Percentiles rank a stretch among this genome's conserved stretches.
These are phyloP conservation scores for Umbelopsis sp. DNA, from an alignment of 192 early-diverging fungal genomes.

Conservation along the genomic window DNA sequence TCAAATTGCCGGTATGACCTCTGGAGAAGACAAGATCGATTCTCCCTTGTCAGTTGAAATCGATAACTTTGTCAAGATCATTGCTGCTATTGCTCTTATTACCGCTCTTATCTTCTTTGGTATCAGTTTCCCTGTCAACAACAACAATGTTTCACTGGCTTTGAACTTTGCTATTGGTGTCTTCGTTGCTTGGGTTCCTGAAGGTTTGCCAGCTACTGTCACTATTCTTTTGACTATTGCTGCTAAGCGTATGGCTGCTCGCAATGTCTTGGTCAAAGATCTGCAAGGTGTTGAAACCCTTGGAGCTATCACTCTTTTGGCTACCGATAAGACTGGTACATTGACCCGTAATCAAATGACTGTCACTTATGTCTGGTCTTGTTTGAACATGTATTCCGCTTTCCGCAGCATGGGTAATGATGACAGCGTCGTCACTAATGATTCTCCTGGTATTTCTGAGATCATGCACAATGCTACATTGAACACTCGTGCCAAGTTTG, in stretches of 20 bases:
- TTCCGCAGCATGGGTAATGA: slow-evolving; percentile 48
- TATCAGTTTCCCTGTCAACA: slow-evolving; percentile 61
- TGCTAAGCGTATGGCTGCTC: slow-evolving; percentile 89
- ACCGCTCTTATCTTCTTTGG: slow-evolving; percentile 87
- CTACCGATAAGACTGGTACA: slow-evolving; percentile 98
- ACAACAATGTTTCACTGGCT: slow-evolving; percentile 63
- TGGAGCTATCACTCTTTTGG: slow-evolving; percentile 94
- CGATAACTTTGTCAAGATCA: slow-evolving; percentile 80
- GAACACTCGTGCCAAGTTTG: slow-evolving; percentile 89
- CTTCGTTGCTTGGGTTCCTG: slow-evolving; percentile 89
- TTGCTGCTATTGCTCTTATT: slow-evolving; percentile 77
- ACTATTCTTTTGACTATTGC: slow-evolving; percentile 94
- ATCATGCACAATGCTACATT: slow-evolving; percentile 80
- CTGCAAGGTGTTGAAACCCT: slow-evolving; percentile 96
- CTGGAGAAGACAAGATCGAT: slow-evolving; percentile 71
- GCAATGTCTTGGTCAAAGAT: slow-evolving; percentile 95
- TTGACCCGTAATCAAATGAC: slow-evolving; percentile 98
- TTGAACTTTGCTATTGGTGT: slow-evolving; percentile 93
- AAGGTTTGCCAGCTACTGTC: slow-evolving; percentile 94
- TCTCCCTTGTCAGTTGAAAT: slow-evolving; percentile 83
- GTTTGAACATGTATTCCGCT: slow-evolving; percentile 62
- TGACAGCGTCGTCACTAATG: slow-evolving; percentile 25
- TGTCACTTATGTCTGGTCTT: slow-evolving; percentile 89
- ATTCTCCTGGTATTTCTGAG: slow-evolving; percentile 70
- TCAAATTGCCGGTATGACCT: slow-evolving; percentile 89